Conservation (phyloP, 2,329 filamentous ascomycete genomes). For the Xylaria sp. region DNA sequence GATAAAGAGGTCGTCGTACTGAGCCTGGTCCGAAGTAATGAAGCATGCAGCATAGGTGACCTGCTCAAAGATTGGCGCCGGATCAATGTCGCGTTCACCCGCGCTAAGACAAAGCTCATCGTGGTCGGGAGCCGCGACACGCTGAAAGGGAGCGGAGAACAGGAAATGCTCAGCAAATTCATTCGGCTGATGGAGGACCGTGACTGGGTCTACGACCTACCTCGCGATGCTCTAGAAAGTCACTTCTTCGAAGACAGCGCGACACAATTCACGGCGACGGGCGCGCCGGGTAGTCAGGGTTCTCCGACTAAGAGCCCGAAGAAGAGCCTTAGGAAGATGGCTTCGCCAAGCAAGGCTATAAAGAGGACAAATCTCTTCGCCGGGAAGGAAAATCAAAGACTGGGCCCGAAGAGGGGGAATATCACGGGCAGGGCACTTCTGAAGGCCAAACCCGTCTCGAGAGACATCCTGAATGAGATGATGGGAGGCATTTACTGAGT, state of each 20-base stretch:
- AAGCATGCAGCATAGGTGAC: slow-evolving; percentile 82
- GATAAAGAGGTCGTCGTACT: slow-evolving; percentile 94
- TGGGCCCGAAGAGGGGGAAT: slow-evolving; percentile 59
- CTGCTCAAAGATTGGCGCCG: slow-evolving; percentile 88
- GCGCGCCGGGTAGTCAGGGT: slow-evolving; percentile 29
- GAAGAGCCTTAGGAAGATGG: slow-evolving; percentile 30
- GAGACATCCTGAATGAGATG: slow-evolving; percentile 79
- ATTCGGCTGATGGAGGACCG: slow-evolving; percentile 76
- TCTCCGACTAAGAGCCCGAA: slow-evolving; percentile 21
- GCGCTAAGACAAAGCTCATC: slow-evolving; percentile 89
- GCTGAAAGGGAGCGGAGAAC: slow-evolving; percentile 71
- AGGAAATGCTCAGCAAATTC: slow-evolving; percentile 79
- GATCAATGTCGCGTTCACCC: slow-evolving; percentile 94
- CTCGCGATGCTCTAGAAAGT: slow-evolving; percentile 63
- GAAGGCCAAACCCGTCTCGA: slow-evolving; percentile 70
- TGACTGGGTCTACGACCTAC: slow-evolving; percentile 81
- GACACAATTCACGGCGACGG: slow-evolving; percentile 53
- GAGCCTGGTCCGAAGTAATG: slow-evolving; percentile 86
- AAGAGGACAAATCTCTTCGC: slow-evolving; percentile 10
- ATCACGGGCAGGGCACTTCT: slow-evolving; percentile 67
- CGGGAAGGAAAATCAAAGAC: slow-evolving; percentile 53
- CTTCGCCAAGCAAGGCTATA: slow-evolving; percentile 1
- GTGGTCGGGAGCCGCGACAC: slow-evolving; percentile 84
- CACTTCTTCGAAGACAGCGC: slow-evolving; percentile 69
- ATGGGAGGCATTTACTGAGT: slow-evolving; percentile 42